These are phyloP conservation scores for Bipolaris bicolor DNA, from an alignment of 2,329 filamentous ascomycete species.

Conservation along the genomic window DNA sequence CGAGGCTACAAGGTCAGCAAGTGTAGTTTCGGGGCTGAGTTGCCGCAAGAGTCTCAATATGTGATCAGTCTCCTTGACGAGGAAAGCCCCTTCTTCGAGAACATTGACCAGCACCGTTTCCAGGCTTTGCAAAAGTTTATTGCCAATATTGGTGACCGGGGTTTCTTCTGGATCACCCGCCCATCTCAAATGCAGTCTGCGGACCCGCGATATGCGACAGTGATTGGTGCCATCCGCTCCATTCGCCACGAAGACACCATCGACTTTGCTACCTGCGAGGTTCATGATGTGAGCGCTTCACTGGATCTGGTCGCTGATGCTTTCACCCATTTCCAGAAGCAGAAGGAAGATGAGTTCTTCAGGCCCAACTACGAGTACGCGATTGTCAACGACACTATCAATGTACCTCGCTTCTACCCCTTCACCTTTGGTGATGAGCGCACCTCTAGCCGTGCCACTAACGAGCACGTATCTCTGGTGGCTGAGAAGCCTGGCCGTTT, in stretches of 20 bases:
- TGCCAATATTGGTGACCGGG: conserved; percentile 12
- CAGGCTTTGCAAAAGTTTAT: conserved; percentile 6
- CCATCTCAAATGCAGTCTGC: conserved; percentile 27
- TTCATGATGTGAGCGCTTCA: conserved; percentile 12
- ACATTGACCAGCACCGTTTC: conserved; percentile 16
- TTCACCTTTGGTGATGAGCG: not conserved
- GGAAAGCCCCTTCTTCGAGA: conserved; percentile 30
- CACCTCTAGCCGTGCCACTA: not conserved
- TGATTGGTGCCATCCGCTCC: conserved; percentile 37
- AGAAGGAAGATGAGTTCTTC: not conserved
- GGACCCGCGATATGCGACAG: conserved; percentile 38
- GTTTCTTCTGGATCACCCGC: conserved; percentile 38
- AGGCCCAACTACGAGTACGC: conserved; percentile 40
- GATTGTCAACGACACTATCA: conserved; percentile 20
- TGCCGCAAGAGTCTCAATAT: conserved; percentile 5
- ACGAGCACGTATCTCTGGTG: not conserved
- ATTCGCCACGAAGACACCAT: conserved; percentile 36
- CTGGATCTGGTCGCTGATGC: not conserved
- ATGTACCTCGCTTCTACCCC: conserved; percentile 33
- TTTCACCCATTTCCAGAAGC: conserved; percentile 12
- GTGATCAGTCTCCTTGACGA: conserved; percentile 28
- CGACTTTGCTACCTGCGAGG: conserved; percentile 34
- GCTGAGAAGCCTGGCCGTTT: not conserved
- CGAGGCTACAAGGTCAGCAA: not conserved
- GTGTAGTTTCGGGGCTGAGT: not conserved